Percentiles rank a stretch among this genome's conserved stretches.
phyloP scores from a whole-genome alignment of 2,329 filamentous ascomycete species.

The Penicillium glabrum region DNA sequence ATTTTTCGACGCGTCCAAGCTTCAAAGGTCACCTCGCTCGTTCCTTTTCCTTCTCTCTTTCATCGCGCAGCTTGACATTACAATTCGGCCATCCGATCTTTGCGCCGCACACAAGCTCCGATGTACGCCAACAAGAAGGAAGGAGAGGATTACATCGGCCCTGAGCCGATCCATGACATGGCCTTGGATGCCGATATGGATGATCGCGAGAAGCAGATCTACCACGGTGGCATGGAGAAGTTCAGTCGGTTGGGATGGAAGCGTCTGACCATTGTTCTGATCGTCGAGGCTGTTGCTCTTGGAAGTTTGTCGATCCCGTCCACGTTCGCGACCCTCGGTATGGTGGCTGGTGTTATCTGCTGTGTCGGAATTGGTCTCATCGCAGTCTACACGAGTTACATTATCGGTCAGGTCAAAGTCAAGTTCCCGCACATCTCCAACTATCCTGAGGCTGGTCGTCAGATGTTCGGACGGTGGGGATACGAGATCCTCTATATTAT shows the following conservation, averaged over 20 bases:
- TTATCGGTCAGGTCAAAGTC: neutral
- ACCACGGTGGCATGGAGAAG: neutral
- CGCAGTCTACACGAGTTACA: neutral
- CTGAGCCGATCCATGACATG: neutral
- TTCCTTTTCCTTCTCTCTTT: neutral
- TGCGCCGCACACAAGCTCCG: neutral
- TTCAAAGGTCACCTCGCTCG: neutral
- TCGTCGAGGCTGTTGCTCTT: neutral
- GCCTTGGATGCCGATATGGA: neutral
- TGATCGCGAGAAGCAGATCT: neutral
- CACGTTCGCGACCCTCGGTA: neutral
- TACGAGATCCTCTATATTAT: neutral
- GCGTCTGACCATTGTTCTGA: neutral
- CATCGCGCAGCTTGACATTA: neutral
- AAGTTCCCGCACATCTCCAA: neutral
- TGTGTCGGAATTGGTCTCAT: neutral
- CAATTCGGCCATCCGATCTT: neutral
- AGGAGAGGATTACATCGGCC: neutral
- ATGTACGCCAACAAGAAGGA: neutral
- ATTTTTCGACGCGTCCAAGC: neutral
- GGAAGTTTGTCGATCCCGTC: neutral
- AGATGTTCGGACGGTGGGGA: neutral
- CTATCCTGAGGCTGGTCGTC: neutral
- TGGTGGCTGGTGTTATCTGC: neutral
- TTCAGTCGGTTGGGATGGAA: neutral